Base-by-base conservation (phyloP, 352 stramenopile species). In the Halophytophthora batemanensis region DNA sequence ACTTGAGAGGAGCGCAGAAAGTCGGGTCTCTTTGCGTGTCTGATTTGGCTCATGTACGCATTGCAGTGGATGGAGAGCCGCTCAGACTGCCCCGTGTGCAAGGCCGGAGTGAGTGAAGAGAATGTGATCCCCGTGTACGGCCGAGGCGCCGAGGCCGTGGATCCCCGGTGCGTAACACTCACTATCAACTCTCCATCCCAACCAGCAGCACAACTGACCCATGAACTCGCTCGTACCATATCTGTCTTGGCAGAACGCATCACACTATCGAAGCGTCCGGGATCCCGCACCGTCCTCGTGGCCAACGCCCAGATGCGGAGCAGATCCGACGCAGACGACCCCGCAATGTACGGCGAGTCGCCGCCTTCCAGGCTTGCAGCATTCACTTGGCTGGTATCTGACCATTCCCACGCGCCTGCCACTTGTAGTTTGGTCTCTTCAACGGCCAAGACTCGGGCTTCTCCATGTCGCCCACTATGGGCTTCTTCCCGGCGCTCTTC, bases 91-190 rank as follows among this genome's bases (percentile, higher is more conserved):
- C 88, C 88, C 7, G 86, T 97, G 50, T 97, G 88, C 75, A 97
- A 97, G 58, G 88, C 87, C 28, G 86, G 86, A 39, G 86, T 96
- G 25, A 94, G 77, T 28, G 75, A 87, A 39, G 85, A 93, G 25
- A 96, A 96, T 46, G 83, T 96, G 18, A 90, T 96, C 42, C 87
- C 87, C 0, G 78, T 96, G 5, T 96, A 95, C 61, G 78, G 81
- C 23, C 67, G 86, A 47, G 83, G 83, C 15, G 57, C 74, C n/a
- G 77, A 91, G 31, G 56, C 76, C 18, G 61, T 77, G 7, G 86
- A 96, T 59, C 81, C 86, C 29, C 59, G 79, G 69, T 75, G 21
- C 33, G 42, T 48, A 15, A 23, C 21, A 21, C 14, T 11, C 8
- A 22, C 37, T 4, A 25, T 38, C n/a, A 4, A n/a, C 14, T 28